These are phyloP conservation scores for Alnus rubra DNA, from an alignment of 306 rosid species.

Conservation along the genomic window DNA sequence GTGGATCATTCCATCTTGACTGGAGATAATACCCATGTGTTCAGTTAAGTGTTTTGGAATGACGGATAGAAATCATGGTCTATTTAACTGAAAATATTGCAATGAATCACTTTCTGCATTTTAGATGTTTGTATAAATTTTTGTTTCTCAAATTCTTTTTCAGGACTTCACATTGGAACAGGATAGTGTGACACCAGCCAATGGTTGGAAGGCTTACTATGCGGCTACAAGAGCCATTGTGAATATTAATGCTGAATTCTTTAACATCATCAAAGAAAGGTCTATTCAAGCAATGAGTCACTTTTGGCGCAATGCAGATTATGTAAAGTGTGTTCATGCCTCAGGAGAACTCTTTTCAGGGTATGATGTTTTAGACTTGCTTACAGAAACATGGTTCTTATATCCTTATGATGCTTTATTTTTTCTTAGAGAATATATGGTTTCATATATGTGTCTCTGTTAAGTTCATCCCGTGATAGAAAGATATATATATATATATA, in stretches of 20 bases:
- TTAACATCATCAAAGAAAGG: constrained; percentile 76
- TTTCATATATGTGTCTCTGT: background rate
- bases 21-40: background rate
- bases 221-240: constrained; percentile 95
- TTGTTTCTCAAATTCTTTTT: constrained; percentile 28
- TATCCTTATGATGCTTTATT: background rate
- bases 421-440: background rate
- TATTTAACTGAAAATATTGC: background rate
- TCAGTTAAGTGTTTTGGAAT: background rate
- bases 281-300: constrained; percentile 78
- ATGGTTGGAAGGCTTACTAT: constrained; percentile 99
- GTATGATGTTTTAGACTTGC: constrained; percentile 44
- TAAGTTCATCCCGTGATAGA: background rate
- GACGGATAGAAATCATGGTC: background rate
- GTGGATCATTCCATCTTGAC: background rate
- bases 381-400: constrained; percentile 4
- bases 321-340: constrained; percentile 91
- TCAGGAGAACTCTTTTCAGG: constrained; percentile 92
- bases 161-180: constrained; percentile 97
- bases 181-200: constrained; percentile 67
- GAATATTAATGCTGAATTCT: constrained; percentile 78
- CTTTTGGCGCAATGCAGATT: constrained; percentile 94
- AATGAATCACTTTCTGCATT: background rate
- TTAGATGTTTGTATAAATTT: constrained; percentile 5
- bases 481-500: background rate